Evolutionary conservation across 2,329 filamentous ascomycete species (phyloP), one percentile per base, ranked within the genome.

Genomic region (Arthrobotrys sphaeroides): DNA sequence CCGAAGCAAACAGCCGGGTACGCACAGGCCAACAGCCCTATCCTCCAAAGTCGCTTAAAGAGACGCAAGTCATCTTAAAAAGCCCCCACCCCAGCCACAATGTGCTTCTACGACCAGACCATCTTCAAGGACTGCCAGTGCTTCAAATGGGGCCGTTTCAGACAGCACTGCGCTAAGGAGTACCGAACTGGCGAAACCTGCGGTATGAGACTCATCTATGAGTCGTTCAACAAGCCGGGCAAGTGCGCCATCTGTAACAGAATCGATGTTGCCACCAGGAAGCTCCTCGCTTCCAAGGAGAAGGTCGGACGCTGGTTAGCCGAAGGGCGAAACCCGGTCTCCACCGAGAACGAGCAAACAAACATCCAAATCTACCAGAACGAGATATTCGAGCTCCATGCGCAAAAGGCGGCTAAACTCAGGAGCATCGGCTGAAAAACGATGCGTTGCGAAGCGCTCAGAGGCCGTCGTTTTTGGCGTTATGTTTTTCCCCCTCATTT

Each of bases 81-180:
- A n/a, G n/a, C n/a, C n/a, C n/a, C 51, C 51, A 55, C 51, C 26
- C 45, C 77, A 57, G 80, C 80, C 84, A 86, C 82, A 79, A 97
- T 98, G 94, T 97, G 94, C 85, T 97, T 95, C 86, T 98, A 94
- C 86, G 93, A 97, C 81, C 91, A 94, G 84, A 93, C 90, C 83
- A 88, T 89, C 80, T 97, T 91, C 87, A 40, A 66, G 49, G 83
- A 83, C 70, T 98, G 94, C 84, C 91, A 91, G 81, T 94, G 93
- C 87, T 97, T 91, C 90, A 93, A 93, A 83, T 98, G 94, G 94
- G 91, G 92, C 78, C 91, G 90, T 84, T 97, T 97, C 85, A 90
- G 91, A 78, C 88, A 94, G 83, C 94, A 96, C 82, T 98, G 94
- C 87, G 90, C 91, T 83, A 93, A 93, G 84, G 94, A 97, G 83